These are phyloP conservation scores for Alternaria sp. DNA, from an alignment of 2,329 filamentous ascomycete genomes.

Conservation along the genomic window DNA sequence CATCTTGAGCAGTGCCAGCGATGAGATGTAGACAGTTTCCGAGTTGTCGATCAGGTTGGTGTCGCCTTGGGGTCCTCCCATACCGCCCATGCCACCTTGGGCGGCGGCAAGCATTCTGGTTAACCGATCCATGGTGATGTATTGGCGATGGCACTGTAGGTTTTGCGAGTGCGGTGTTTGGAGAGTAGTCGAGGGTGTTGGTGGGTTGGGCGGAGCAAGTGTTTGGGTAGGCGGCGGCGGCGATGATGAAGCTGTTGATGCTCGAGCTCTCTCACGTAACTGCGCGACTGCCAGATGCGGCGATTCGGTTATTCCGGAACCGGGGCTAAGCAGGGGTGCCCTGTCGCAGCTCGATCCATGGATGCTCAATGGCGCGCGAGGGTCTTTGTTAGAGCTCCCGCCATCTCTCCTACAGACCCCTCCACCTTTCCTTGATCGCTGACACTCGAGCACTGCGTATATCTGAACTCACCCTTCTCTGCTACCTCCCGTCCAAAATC, in stretches of 20 bases:
- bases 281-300: slow-evolving; percentile 23
- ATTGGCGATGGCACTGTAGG: neutral
- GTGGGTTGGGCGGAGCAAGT: slow-evolving; percentile 6
- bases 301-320: slow-evolving; percentile 19
- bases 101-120: slow-evolving; percentile 85
- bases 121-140: slow-evolving; percentile 80
- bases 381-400: slow-evolving; percentile 23
- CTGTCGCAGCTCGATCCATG: slow-evolving; percentile 16
- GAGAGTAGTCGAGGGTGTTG: neutral
- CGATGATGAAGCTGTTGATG: slow-evolving; percentile 22
- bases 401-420: slow-evolving; percentile 17
- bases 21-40: slow-evolving; percentile 99
- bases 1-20: slow-evolving; percentile 97
- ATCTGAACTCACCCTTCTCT: neutral
- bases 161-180: neutral
- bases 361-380: slow-evolving; percentile 15
- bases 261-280: slow-evolving; percentile 23
- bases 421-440: slow-evolving; percentile 5
- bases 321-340: slow-evolving; percentile 19
- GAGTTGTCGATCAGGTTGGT: slow-evolving; percentile 98
- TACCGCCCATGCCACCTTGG: slow-evolving; percentile 68
- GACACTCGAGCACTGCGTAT: neutral
- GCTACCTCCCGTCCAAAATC: neutral
- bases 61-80: slow-evolving; percentile 68
- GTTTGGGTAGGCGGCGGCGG: slow-evolving; percentile 17